Conservation (phyloP, 2,329 filamentous ascomycete genomes). For the Cladobotryum protrusum region DNA sequence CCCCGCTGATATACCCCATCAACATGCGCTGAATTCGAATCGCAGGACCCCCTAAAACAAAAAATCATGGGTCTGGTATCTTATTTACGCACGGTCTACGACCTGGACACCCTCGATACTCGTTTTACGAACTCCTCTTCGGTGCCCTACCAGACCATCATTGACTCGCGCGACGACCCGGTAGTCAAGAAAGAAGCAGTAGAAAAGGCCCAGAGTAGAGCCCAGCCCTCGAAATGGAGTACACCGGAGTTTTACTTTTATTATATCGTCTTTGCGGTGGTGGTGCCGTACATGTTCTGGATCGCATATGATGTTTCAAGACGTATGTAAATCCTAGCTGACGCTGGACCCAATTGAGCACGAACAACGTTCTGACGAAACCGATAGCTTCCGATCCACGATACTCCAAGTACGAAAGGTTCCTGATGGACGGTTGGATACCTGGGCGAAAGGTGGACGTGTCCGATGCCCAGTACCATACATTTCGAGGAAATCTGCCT, state of each 20-base stretch:
- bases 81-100: conserved; percentile 51
- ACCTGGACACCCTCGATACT: conserved; percentile 56
- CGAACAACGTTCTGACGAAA: conserved; percentile 12
- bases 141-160: conserved; percentile 55
- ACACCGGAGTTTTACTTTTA: conserved; percentile 85
- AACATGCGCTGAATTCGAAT: conserved; percentile 11
- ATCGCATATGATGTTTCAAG: conserved; percentile 79
- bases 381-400: conserved; percentile 68
- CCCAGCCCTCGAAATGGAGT: conserved; percentile 68
- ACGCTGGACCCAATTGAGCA: too few relatives aligned
- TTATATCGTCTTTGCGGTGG: conserved; percentile 57
- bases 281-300: conserved; percentile 85
- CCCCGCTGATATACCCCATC: neutral
- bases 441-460: conserved; percentile 88
- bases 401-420: conserved; percentile 65
- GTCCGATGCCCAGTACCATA: conserved; percentile 80
- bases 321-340: conserved; percentile 43
- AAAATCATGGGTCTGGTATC: conserved; percentile 37
- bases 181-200: conserved; percentile 25
- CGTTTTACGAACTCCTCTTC: conserved; percentile 63
- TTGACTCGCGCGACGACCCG: conserved; percentile 44
- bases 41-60: conserved; percentile 4
- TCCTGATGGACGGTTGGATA: conserved; percentile 81
- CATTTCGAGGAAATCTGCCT: conserved; percentile 80
- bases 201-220: conserved; percentile 36